phyloP scores from a whole-genome alignment of 108 stramenopile genomes.

The Parmales sp. region DNA sequence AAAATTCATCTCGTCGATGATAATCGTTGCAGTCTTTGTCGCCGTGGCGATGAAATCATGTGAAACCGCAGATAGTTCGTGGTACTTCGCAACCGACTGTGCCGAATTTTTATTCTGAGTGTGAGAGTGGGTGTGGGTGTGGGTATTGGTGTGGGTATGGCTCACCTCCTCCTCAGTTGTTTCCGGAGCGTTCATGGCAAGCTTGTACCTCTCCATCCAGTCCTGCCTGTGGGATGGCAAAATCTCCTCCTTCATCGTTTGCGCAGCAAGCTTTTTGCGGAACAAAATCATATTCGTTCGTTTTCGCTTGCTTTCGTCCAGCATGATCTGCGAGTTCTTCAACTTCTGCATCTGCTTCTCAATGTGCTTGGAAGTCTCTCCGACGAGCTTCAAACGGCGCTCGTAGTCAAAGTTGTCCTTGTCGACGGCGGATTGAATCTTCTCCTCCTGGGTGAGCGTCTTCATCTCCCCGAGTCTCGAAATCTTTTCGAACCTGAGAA shows the following conservation, averaged over 20 bases:
- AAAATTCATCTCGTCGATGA: conserved; percentile 29
- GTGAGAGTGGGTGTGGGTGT: too few species aligned
- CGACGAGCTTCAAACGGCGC: background rate
- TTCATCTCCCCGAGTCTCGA: too few species aligned
- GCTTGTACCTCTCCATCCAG: conserved; percentile 17
- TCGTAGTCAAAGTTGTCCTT: conserved; percentile 5
- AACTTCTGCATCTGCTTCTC: conserved; percentile 4
- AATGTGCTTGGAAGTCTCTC: background rate
- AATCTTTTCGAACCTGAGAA: too few species aligned
- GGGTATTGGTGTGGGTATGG: too few species aligned
- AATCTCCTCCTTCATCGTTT: background rate
- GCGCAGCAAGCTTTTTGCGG: background rate
- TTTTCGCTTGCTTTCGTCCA: background rate
- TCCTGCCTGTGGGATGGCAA: background rate
- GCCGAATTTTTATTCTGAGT: too few species aligned
- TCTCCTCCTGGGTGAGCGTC: background rate
- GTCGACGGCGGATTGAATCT: background rate
- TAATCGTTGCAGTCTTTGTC: conserved; percentile 19
- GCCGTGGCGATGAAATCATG: conserved; percentile 17
- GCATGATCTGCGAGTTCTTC: background rate
- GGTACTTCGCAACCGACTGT: conserved; percentile 11
- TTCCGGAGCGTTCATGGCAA: conserved; percentile 2
- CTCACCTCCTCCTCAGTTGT: background rate
- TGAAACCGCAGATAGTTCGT: conserved; percentile 12
- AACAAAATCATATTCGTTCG: background rate